Base-by-base conservation (phyloP, 176 grass and related monocot genomes). In the Phyllostachys edulis region DNA sequence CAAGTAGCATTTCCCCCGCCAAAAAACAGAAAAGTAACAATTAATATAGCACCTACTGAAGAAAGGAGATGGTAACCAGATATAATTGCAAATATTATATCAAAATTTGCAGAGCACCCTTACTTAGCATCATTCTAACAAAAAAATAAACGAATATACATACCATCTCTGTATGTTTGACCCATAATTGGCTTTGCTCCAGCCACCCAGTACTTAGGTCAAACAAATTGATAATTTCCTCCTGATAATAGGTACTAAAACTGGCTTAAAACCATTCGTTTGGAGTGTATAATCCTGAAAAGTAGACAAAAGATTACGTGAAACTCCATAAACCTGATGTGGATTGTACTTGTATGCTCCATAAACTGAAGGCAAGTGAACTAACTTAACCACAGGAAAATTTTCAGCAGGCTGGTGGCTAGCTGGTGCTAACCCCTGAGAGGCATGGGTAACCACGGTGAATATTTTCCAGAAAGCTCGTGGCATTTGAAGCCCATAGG, bases 141-240 rank as follows among this genome's bases (percentile, higher is more conserved):
- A 63, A 63, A 7, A 12, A 7, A 84, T 18, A 24, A 1, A 38
- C 40, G 23, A 62, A 39, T 56, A 71, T 56, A 10, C 50, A 49
- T 90, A 95, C 88, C 88, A 88, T 95, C 88, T 86, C 70, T 56
- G 60, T 81, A 59, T 70, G 64, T 27, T 69, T 92, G 88, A 76
- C 74, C 79, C 27, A 82, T 67, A 71, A 60, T 55, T 79, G 72
- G 20, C 21, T 87, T 92, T 73, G 40, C 63, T 90, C 75, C 79
- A 38, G 75, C 80, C 83, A 86, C 78, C 70, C 67, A 23, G 57
- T 75, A 78, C 70, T 85, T 82, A 65, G 46, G 37, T 89, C 65
- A 85, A 90, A 84, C 20, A 62, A 82, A 83, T 66, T 82, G 69
- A 92, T 88, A 50, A 77, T 79, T 68, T 65, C 78, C 64, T 77